Evolutionary conservation across 495 filamentous ascomycete species (phyloP).

Genomic region (Penicillium cataractarum): DNA sequence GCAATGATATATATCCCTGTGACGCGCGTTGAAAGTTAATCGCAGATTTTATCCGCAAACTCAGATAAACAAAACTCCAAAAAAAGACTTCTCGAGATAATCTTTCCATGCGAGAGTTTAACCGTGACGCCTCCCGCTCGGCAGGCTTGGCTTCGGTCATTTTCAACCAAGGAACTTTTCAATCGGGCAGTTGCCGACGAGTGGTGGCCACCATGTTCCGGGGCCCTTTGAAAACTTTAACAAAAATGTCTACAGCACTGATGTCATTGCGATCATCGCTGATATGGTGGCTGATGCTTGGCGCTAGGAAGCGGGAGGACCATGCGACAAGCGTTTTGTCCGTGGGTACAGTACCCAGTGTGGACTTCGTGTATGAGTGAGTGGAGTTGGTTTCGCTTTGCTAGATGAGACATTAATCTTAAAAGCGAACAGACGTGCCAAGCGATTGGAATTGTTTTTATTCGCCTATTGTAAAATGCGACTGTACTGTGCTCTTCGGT

Average conservation of each 20-base stretch:
- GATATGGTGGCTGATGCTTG: conserved; percentile 3
- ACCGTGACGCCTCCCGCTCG: neutral
- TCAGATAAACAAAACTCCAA: no score
- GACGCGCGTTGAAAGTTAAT: neutral
- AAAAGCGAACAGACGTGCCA: neutral
- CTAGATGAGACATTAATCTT: conserved; percentile 2
- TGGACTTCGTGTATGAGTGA: neutral
- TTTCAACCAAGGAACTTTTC: neutral
- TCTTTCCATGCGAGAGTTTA: neutral
- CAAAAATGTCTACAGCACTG: neutral
- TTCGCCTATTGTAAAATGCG: no score
- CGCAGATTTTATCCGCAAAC: neutral
- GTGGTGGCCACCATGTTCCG: neutral
- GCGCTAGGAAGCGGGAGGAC: neutral
- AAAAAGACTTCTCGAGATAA: no score
- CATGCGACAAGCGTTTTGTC: neutral
- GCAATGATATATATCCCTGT: neutral
- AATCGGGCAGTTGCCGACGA: neutral
- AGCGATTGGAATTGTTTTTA: no score
- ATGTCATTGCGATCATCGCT: neutral
- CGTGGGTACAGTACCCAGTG: neutral
- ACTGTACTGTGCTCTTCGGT: neutral
- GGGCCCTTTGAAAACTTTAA: neutral
- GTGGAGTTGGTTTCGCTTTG: neutral
- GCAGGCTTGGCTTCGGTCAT: conserved; percentile 7